phyloP scores from a whole-genome alignment of 495 filamentous ascomycete genomes.

The Penicillium cosmopolitanum region DNA sequence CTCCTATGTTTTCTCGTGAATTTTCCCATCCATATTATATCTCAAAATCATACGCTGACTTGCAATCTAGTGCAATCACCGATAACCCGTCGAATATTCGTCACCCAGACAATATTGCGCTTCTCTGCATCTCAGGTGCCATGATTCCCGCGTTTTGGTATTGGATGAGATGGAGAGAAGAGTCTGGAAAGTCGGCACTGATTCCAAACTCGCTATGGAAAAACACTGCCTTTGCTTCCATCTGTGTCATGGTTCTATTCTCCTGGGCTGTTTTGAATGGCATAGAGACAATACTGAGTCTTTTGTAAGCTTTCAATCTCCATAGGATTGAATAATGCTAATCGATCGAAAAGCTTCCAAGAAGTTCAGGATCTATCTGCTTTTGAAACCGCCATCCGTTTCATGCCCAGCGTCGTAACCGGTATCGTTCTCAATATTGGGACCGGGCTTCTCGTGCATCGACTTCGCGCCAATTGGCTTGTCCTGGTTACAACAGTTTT shows the following conservation, averaged over 20 bases:
- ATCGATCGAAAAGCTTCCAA: conserved; percentile 42
- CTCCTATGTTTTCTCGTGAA: conserved; percentile 51
- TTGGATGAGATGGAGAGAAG: conserved; percentile 52
- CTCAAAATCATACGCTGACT: neutral
- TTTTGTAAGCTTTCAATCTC: conserved; percentile 39
- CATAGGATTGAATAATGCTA: neutral
- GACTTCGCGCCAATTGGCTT: conserved; percentile 47
- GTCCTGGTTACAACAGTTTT: conserved; percentile 47
- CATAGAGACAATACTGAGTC: conserved; percentile 55
- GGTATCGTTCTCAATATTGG: conserved; percentile 55
- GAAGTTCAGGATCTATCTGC: conserved; percentile 48
- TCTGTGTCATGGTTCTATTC: conserved; percentile 56
- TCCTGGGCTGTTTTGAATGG: conserved; percentile 51
- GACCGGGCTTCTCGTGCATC: conserved; percentile 56
- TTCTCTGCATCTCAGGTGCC: conserved; percentile 40
- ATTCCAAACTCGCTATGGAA: conserved; percentile 61
- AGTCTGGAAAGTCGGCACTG: conserved; percentile 44
- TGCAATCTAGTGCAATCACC: conserved; percentile 37
- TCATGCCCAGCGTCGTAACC: conserved; percentile 56
- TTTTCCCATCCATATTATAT: conserved; percentile 1
- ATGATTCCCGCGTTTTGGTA: conserved; percentile 48
- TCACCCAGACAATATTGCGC: conserved; percentile 38
- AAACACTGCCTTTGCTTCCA: conserved; percentile 50
- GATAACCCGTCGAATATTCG: conserved; percentile 40
- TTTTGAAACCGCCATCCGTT: conserved; percentile 53